Conservation (phyloP, 441 rosid species). For the Populus hybrid region DNA sequence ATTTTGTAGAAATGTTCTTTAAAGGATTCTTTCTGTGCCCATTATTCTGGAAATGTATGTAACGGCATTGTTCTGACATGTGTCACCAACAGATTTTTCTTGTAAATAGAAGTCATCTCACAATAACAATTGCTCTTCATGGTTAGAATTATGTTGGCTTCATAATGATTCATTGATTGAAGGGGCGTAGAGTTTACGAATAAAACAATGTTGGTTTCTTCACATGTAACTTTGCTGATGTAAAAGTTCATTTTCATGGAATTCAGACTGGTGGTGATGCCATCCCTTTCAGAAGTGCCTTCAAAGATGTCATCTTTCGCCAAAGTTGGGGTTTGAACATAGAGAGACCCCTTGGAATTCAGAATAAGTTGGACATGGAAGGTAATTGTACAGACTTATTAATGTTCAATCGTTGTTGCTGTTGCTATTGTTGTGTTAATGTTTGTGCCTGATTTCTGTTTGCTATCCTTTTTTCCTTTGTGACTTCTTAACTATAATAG, state of each 20-base stretch:
- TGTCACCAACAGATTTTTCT: neutral
- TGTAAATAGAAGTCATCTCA: neutral
- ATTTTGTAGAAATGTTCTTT: neutral
- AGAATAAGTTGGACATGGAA: slow-evolving; percentile 50
- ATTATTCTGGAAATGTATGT: neutral
- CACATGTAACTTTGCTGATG: slow-evolving; percentile 2
- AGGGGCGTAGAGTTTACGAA: slow-evolving; percentile 2
- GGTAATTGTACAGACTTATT: slow-evolving; percentile 37
- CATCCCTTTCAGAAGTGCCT: slow-evolving; percentile 88
- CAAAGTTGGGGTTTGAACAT: slow-evolving; percentile 35
- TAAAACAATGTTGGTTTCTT: neutral
- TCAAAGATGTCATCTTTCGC: slow-evolving; percentile 84
- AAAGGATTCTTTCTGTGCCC: neutral
- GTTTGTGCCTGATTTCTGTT: slow-evolving; percentile 14
- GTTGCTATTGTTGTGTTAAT: neutral
- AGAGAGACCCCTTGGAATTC: slow-evolving; percentile 53
- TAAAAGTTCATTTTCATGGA: slow-evolving; percentile 11
- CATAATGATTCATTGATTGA: slow-evolving; percentile 4
- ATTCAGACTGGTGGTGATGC: slow-evolving; percentile 81
- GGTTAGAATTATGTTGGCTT: neutral
- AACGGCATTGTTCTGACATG: neutral
- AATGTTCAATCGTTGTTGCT: neutral
- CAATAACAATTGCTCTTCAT: neutral
- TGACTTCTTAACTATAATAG: slow-evolving; percentile 37
- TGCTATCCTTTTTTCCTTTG: slow-evolving; percentile 18